These are phyloP conservation scores for Carex pumila DNA, from an alignment of 176 grass and related monocot species.

Conservation along the genomic window DNA sequence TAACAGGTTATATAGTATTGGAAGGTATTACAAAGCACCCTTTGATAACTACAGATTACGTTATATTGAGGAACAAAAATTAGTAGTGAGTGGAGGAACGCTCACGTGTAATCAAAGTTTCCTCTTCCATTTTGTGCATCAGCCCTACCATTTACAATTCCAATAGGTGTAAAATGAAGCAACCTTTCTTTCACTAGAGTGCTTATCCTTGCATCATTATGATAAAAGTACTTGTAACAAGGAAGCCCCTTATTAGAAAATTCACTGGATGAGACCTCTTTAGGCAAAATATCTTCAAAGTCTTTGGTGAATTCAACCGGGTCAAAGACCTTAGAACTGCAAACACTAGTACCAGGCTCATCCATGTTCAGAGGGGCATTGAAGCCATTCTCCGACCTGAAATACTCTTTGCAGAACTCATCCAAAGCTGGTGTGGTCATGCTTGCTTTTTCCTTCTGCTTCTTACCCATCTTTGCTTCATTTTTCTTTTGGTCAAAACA, in stretches of 20 bases:
- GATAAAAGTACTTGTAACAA: conserved; percentile 56
- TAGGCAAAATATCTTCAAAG: conserved; percentile 30
- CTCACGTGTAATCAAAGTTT: conserved; percentile 21
- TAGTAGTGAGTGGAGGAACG: not conserved
- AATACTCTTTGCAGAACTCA: conserved; percentile 83
- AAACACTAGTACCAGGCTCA: conserved; percentile 10
- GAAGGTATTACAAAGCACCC: not conserved
- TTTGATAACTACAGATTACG: not conserved
- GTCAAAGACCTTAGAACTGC: conserved; percentile 26
- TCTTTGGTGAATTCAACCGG: conserved; percentile 23
- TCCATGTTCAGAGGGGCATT: conserved; percentile 27
- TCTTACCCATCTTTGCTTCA: conserved; percentile 23
- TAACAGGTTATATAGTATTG: not conserved
- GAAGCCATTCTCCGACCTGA: conserved; percentile 36
- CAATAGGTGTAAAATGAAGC: conserved; percentile 17
- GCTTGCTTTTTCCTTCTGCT: conserved; percentile 22
- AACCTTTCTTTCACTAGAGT: conserved; percentile 46
- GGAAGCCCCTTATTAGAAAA: conserved; percentile 37
- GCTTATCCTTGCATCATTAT: conserved; percentile 56
- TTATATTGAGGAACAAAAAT: not conserved
- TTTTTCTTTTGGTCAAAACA: conserved; percentile 29
- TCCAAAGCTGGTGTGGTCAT: conserved; percentile 73
- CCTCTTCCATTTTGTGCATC: conserved; percentile 4
- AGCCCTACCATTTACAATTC: not conserved
- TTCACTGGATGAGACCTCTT: conserved; percentile 27